A percentile compares a stretch with the other conserved stretches of the same genome.
phyloP scores from a whole-genome alignment of 2,329 filamentous ascomycete genomes.

The Ophiostoma perfectum region DNA sequence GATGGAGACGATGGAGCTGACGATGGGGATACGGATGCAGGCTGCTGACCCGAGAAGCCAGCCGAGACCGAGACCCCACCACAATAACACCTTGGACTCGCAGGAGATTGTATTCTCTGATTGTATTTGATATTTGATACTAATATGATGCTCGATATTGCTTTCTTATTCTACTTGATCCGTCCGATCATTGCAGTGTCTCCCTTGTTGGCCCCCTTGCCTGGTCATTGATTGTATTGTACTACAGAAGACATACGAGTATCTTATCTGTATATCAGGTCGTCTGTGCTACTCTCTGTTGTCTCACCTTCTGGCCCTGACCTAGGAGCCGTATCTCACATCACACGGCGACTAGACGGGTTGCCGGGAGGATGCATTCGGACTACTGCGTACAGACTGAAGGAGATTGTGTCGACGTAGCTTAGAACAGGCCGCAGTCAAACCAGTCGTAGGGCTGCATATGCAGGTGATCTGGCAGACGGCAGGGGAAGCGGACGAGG shows the following conservation, averaged over 20 bases:
- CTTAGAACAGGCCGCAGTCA: neutral
- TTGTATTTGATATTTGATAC: no score
- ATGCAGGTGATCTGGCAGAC: slow-evolving; percentile 8
- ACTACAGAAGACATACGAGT: neutral
- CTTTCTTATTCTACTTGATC: neutral
- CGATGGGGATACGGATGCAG: slow-evolving; percentile 2
- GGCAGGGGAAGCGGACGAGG: neutral
- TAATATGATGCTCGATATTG: no score
- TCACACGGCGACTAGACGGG: neutral
- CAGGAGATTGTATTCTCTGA: neutral
- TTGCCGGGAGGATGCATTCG: neutral
- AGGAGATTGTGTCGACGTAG: no score
- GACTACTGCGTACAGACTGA: no score
- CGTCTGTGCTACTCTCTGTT: neutral
- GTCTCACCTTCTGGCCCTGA: neutral
- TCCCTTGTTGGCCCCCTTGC: neutral
- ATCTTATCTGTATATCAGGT: neutral
- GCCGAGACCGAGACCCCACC: slow-evolving; percentile 9
- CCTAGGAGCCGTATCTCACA: neutral
- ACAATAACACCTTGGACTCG: neutral
- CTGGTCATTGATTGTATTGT: neutral
- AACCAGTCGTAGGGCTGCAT: slow-evolving; percentile 6
- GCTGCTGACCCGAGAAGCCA: slow-evolving; percentile 1
- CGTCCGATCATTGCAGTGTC: neutral
- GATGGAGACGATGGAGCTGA: neutral